Percentiles rank a stretch among this genome's conserved stretches.
These are phyloP conservation scores for Pseudogymnoascus sp. DNA, from an alignment of 2,329 filamentous ascomycete species.

Conservation along the genomic window DNA sequence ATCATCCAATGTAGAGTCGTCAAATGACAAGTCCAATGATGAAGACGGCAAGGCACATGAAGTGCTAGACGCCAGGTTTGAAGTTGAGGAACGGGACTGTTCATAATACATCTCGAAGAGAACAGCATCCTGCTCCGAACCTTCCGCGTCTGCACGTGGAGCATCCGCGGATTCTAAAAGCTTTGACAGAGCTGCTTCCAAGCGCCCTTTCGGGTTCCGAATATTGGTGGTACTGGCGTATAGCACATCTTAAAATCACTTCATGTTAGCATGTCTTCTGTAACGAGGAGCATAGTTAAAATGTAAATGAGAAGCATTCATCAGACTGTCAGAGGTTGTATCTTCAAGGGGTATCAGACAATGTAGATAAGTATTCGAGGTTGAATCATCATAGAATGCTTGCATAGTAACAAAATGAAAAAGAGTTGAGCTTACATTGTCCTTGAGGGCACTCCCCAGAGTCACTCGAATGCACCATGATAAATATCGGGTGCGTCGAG, in stretches of 20 bases:
- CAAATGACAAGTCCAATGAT: constrained; percentile 63
- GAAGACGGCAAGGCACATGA: constrained; percentile 51
- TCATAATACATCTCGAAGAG: constrained; percentile 53
- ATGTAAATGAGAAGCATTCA: constrained; percentile 35
- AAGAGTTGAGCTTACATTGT: constrained; percentile 68
- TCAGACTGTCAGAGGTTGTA: constrained; percentile 81
- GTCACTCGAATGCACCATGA: constrained; percentile 75
- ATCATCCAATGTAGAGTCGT: constrained; percentile 60
- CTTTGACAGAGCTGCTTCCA: constrained; percentile 33
- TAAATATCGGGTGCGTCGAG: constrained; percentile 46
- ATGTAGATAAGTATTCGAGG: constrained; percentile 99
- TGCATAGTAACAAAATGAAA: constrained; percentile 14
- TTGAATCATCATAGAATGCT: constrained; percentile 72
- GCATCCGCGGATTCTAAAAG: constrained; percentile 30
- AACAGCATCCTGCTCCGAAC: constrained; percentile 24
- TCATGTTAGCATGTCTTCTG: constrained; percentile 18
- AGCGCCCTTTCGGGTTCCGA: constrained; percentile 18
- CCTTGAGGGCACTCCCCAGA: constrained; percentile 83
- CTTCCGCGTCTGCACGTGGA: constrained; percentile 16
- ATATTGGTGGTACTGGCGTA: constrained; percentile 25
- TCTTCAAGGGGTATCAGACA: constrained; percentile 96
- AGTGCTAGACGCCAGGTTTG: constrained; percentile 31
- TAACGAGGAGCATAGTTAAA: constrained; percentile 11
- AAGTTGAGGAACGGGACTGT: constrained; percentile 34
- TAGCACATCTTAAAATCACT: constrained; percentile 28